phyloP scores from a whole-genome alignment of 805 yeast genomes.

The Hanseniaspora valbyensis region DNA sequence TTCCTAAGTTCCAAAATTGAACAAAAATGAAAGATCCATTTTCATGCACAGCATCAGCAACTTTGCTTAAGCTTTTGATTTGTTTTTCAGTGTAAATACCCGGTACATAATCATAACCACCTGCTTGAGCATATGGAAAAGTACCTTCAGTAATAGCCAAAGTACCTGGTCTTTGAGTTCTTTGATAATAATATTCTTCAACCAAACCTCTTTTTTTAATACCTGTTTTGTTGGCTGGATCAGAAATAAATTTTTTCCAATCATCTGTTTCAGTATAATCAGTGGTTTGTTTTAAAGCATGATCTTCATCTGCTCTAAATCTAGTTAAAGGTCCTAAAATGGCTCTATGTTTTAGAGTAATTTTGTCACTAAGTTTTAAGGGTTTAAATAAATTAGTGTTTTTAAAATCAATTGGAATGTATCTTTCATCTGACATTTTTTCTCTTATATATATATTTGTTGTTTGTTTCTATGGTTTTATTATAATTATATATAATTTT shows the following conservation, averaged over 20 bases:
- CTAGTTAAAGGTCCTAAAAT: constrained; percentile 39
- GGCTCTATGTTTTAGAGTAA: constrained; percentile 30
- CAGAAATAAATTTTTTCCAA: constrained; percentile 1
- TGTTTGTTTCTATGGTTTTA: no score
- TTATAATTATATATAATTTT: no score
- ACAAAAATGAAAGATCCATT: constrained; percentile 37
- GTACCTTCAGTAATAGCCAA: constrained; percentile 53
- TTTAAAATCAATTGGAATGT: constrained; percentile 23
- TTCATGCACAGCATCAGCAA: constrained; percentile 41
- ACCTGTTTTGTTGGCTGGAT: constrained; percentile 24
- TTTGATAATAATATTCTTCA: constrained; percentile 44
- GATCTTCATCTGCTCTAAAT: constrained; percentile 29
- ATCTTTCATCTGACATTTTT: constrained; percentile 13
- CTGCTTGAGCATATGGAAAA: constrained; percentile 33
- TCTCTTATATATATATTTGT: no score
- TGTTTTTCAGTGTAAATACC: constrained; percentile 43
- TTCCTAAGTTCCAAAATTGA: constrained; percentile 45
- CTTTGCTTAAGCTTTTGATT: constrained; percentile 38
- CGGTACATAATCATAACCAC: constrained; percentile 38
- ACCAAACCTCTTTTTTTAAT: constrained; percentile 34
- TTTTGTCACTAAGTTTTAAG: constrained; percentile 33
- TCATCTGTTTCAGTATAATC: not conserved
- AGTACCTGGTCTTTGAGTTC: constrained; percentile 49
- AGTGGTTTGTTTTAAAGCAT: constrained; percentile 6
- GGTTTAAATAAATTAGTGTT: constrained; percentile 36